phyloP scores from a whole-genome alignment of 106 monocot species.

The Platanthera guangdongensis region DNA sequence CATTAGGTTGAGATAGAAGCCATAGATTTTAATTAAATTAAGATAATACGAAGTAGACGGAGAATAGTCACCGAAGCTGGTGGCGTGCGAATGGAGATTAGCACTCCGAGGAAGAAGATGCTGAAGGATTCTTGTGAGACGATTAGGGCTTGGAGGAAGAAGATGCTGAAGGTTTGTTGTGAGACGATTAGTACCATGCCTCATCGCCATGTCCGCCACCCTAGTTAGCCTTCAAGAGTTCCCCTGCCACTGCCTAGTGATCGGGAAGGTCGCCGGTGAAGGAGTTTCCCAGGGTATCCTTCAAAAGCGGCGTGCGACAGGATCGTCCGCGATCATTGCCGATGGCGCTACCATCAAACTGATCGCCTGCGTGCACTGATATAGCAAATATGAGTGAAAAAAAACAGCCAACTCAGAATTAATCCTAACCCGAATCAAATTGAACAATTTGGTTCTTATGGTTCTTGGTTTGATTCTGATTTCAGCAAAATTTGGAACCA shows the following conservation, averaged over 20 bases:
- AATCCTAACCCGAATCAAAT: too few relatives aligned
- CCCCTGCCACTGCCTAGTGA: background rate
- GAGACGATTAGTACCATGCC: background rate
- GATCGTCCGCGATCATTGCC: background rate
- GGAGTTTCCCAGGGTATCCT: background rate
- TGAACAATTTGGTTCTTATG: too few relatives aligned
- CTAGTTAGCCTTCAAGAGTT: background rate
- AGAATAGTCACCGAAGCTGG: slow-evolving; percentile 52
- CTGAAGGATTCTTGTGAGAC: background rate
- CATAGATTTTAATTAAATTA: background rate
- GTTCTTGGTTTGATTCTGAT: too few relatives aligned
- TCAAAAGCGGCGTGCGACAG: background rate
- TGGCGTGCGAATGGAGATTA: slow-evolving; percentile 66
- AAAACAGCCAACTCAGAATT: too few relatives aligned
- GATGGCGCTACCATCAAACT: background rate
- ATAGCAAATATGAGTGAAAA: too few relatives aligned
- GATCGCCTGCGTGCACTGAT: too few relatives aligned
- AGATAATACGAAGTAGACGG: background rate
- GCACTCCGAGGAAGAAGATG: slow-evolving; percentile 6
- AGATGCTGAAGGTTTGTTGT: too few relatives aligned
- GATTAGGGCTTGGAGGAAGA: too few relatives aligned
- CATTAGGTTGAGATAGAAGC: background rate
- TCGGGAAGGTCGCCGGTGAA: background rate
- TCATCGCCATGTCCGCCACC: slow-evolving; percentile 6
- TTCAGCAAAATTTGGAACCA: too few relatives aligned